Conservation (phyloP, 768 basidiomycete genomes). For the Rhizopogon salebrosus region DNA sequence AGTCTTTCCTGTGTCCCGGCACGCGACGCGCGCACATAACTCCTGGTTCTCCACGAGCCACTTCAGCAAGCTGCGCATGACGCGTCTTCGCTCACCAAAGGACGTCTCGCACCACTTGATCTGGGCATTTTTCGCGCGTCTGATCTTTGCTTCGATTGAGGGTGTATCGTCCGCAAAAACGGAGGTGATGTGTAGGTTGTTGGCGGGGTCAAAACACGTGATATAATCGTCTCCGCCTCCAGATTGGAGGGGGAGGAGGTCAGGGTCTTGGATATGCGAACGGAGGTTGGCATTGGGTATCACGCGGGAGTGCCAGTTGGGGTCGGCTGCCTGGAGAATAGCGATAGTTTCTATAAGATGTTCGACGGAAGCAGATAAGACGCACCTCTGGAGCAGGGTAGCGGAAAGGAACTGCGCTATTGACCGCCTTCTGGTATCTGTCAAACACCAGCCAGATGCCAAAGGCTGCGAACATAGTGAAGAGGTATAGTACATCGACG, state of each 20-base stretch:
- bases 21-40: conserved; percentile 78
- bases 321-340: conserved; percentile 47
- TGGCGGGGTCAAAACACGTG: conserved; percentile 91
- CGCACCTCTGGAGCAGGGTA: conserved; percentile 55
- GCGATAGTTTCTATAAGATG: neutral
- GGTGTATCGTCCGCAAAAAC: conserved; percentile 65
- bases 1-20: conserved; percentile 94
- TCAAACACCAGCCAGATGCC: conserved; percentile 77
- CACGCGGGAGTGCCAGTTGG: conserved; percentile 48
- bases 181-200: conserved; percentile 75
- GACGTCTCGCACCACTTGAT: conserved; percentile 66
- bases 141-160: conserved; percentile 74
- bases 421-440: conserved; percentile 69
- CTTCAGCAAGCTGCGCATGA: conserved; percentile 81
- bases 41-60: conserved; percentile 95
- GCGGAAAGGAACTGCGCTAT: conserved; percentile 67
- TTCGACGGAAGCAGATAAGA: neutral
- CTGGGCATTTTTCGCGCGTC: conserved; percentile 60
- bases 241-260: conserved; percentile 46
- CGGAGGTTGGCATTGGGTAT: conserved; percentile 57
- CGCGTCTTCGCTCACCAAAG: conserved; percentile 74
- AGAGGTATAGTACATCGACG: conserved; percentile 59
- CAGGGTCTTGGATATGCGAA: conserved; percentile 55
- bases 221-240: conserved; percentile 60
- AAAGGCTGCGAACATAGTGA: conserved; percentile 66